A percentile compares a stretch with the other conserved stretches of the same genome.
These are phyloP conservation scores for Podospora pseudocomata DNA, from an alignment of 495 filamentous ascomycete genomes.

Conservation along the genomic window DNA sequence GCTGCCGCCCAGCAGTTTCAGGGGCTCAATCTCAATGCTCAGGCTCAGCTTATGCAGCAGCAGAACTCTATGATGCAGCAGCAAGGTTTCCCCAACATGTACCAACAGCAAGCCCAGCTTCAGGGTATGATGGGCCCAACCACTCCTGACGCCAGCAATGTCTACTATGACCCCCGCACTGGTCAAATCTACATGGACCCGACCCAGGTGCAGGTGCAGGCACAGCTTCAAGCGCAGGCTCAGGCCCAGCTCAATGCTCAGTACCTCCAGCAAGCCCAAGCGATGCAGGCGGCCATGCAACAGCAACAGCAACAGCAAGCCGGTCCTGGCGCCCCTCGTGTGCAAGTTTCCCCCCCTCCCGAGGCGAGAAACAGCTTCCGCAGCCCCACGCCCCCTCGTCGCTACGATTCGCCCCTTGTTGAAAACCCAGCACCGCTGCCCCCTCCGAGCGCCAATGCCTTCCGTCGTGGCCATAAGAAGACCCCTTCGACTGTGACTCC, in stretches of 20 bases:
- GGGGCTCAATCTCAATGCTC: constrained; percentile 57
- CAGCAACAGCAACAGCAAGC: constrained; percentile 28
- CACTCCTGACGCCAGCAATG: constrained; percentile 44
- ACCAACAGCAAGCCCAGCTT: constrained; percentile 43
- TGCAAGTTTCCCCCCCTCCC: constrained; percentile 77
- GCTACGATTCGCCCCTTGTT: constrained; percentile 50
- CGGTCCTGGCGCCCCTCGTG: constrained; percentile 49
- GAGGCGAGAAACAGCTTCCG: constrained; percentile 50
- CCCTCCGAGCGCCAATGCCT: constrained; percentile 76
- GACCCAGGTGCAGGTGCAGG: constrained; percentile 46
- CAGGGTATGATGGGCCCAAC: constrained; percentile 56
- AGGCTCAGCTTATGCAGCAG: constrained; percentile 41
- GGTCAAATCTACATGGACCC: constrained; percentile 64
- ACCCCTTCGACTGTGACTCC: constrained; percentile 62
- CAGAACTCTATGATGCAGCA: constrained; percentile 23
- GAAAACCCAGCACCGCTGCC: constrained; percentile 66
- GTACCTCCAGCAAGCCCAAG: constrained; percentile 38
- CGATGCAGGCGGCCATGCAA: constrained; percentile 33
- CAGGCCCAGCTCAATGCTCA: constrained; percentile 18
- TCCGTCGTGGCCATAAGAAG: constrained; percentile 92
- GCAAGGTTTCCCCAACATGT: constrained; percentile 43
- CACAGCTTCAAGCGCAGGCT: constrained; percentile 43
- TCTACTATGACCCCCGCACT: constrained; percentile 81
- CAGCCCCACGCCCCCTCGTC: constrained; percentile 68
- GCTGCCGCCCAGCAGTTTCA: constrained; percentile 73